A percentile compares a stretch with the other conserved stretches of the same genome.
Conservation (phyloP, 345 rosid species). For the Hevea brasiliensis region DNA sequence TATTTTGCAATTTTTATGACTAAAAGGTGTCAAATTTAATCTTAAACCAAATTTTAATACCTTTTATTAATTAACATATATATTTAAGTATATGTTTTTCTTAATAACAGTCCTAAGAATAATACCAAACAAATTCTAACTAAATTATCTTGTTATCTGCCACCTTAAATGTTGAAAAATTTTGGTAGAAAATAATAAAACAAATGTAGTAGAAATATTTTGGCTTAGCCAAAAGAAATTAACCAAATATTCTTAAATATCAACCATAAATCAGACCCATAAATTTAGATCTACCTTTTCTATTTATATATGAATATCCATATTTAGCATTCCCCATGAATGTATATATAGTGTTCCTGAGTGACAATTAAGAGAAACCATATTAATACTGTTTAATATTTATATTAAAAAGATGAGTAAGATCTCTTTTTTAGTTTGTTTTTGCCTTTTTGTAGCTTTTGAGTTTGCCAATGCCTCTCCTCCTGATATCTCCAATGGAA, state of each 20-base stretch:
- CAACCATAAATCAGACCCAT: not conserved
- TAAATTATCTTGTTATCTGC: not conserved
- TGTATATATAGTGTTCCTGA: not conserved
- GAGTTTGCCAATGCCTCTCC: constrained; percentile 1
- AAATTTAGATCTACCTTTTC: not conserved
- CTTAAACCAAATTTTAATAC: too few relatives aligned
- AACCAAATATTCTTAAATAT: not conserved
- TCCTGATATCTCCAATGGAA: not conserved
- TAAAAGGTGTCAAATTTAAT: too few relatives aligned
- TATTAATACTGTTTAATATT: not conserved
- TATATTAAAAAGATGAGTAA: not conserved
- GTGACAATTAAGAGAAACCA: not conserved
- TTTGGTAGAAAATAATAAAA: not conserved
- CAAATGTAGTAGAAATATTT: not conserved
- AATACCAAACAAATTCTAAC: too few relatives aligned
- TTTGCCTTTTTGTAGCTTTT: not conserved
- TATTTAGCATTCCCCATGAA: not conserved
- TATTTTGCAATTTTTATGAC: too few relatives aligned
- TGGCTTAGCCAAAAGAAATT: not conserved
- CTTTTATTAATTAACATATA: too few relatives aligned
- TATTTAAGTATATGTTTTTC: too few relatives aligned
- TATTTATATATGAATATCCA: not conserved
- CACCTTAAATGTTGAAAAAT: not conserved
- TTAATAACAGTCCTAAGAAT: too few relatives aligned
- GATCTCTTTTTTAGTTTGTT: not conserved